Conservation (phyloP, 148 eudicot species). For the Heliamphora exappendiculata region DNA sequence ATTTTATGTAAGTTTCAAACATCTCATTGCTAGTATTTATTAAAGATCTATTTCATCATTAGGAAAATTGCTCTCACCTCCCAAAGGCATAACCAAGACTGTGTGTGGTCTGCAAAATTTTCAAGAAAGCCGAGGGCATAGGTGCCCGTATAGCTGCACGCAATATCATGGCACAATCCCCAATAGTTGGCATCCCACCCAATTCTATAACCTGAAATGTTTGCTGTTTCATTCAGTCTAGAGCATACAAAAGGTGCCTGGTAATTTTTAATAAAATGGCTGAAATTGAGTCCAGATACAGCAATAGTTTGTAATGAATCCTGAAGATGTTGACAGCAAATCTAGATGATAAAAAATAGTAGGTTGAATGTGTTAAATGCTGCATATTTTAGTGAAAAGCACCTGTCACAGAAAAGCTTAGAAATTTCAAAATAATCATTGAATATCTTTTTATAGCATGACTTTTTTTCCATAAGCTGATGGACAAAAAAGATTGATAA, state of each 20-base stretch:
- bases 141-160: slow-evolving; percentile 95
- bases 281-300: neutral
- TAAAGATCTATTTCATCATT: neutral
- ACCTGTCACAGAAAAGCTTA: neutral
- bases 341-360: neutral
- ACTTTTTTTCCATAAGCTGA: neutral
- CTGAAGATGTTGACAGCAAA: neutral
- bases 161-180: slow-evolving; percentile 92
- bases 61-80: slow-evolving; percentile 44
- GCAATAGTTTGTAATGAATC: neutral
- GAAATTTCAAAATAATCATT: neutral
- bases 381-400: neutral
- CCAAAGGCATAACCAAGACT: slow-evolving; percentile 78
- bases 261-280: neutral
- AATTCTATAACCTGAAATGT: slow-evolving; percentile 74
- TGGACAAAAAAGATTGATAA: neutral
- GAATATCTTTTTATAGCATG: neutral
- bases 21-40: neutral
- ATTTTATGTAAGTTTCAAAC: neutral
- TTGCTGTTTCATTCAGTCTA: neutral
- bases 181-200: slow-evolving; percentile 92
- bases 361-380: neutral
- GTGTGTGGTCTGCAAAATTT: slow-evolving; percentile 76
- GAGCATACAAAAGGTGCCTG: neutral
- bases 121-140: slow-evolving; percentile 79